Conservation (phyloP, 331 rosid species). For the Quercus tomentella region DNA sequence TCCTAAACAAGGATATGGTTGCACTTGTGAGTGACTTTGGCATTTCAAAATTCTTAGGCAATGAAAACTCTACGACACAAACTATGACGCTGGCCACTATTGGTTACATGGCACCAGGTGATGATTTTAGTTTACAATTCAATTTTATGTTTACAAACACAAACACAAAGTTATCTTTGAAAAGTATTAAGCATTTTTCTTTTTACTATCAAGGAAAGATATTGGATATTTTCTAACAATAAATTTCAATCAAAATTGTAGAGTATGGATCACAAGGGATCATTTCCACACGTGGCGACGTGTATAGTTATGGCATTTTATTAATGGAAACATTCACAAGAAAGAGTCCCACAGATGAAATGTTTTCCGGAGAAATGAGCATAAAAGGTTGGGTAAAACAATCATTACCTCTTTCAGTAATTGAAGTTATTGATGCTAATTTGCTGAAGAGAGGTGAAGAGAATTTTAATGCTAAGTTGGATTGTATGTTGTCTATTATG, state of each 20-base stretch:
- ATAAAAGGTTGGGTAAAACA: neutral
- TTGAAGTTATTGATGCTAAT: neutral
- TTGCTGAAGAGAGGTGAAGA: neutral
- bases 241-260: neutral
- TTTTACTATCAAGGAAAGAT: no score
- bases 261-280: neutral
- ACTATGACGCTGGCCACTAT: neutral
- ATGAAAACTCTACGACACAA: neutral
- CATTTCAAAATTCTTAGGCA: neutral
- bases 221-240: neutral
- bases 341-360: neutral
- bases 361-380: neutral
- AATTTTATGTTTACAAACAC: no score
- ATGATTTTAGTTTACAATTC: neutral
- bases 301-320: conserved; percentile 3
- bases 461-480: neutral
- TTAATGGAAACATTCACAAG: neutral
- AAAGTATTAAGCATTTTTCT: no score
- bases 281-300: neutral
- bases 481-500: neutral
- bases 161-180: no score
- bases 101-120: neutral
- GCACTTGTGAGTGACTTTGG: neutral
- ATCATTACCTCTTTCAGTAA: neutral
- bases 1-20: neutral